A percentile compares a stretch with the other conserved stretches of the same genome.
Conservation (phyloP, 306 rosid genomes). For the Rubus idaeus region DNA sequence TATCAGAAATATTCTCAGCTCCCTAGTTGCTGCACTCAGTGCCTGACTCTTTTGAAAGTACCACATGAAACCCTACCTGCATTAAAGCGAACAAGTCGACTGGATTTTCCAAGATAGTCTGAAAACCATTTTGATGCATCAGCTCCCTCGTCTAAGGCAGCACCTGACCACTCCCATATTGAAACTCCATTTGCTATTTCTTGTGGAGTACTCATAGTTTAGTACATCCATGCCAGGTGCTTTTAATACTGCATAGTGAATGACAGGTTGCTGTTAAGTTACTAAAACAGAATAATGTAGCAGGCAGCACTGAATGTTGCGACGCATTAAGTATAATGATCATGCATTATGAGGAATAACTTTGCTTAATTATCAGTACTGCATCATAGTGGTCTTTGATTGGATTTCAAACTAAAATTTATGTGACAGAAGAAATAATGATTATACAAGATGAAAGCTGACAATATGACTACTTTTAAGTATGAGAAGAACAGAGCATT, state of each 20-base stretch:
- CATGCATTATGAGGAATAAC: not conserved
- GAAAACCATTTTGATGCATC: conserved; percentile 85
- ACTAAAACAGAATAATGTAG: not conserved
- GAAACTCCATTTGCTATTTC: conserved; percentile 53
- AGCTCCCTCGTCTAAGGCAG: conserved; percentile 84
- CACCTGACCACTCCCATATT: conserved; percentile 91
- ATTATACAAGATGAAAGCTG: not conserved
- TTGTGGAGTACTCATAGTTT: conserved; percentile 46
- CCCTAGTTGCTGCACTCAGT: not conserved
- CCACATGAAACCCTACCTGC: conserved; percentile 44
- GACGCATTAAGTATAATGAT: not conserved
- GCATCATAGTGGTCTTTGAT: not conserved
- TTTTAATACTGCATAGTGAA: conserved; percentile 58
- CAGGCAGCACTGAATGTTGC: not conserved
- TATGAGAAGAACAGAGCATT: not conserved
- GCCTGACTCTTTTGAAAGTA: conserved; percentile 11
- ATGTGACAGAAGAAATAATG: not conserved
- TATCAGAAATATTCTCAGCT: not conserved
- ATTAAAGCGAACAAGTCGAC: conserved; percentile 80
- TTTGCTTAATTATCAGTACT: not conserved
- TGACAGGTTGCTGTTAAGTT: conserved; percentile 10
- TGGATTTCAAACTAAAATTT: not conserved
- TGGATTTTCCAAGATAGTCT: conserved; percentile 60
- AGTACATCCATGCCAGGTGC: conserved; percentile 91
- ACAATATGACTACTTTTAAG: not conserved